Conservation (phyloP, 2,329 filamentous ascomycete genomes). For the Chaetomiaceae sp. region DNA sequence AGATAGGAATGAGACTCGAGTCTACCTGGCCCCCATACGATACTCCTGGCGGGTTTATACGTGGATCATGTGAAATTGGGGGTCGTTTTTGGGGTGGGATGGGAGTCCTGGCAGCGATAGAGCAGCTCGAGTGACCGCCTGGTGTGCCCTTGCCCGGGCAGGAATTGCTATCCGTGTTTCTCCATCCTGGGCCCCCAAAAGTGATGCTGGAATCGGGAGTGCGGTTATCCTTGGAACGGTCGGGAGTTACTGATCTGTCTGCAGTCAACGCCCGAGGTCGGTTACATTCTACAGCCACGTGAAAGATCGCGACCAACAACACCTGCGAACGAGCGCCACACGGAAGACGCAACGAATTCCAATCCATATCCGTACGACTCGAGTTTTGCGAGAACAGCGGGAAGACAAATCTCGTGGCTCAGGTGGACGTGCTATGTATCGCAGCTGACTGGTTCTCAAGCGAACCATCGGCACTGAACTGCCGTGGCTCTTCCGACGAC, state of each 20-base stretch:
- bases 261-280: too few relatives aligned
- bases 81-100: conserved; percentile 6
- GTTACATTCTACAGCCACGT: too few relatives aligned
- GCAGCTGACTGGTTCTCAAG: too few relatives aligned
- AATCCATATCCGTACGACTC: too few relatives aligned
- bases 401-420: too few relatives aligned
- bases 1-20: conserved; percentile 28
- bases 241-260: background rate
- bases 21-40: conserved; percentile 21
- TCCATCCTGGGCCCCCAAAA: conserved; percentile 1
- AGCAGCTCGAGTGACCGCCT: conserved; percentile 19
- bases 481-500: too few relatives aligned
- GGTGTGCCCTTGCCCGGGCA: conserved; percentile 11
- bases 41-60: conserved; percentile 16
- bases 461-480: too few relatives aligned
- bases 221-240: background rate
- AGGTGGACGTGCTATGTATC: too few relatives aligned
- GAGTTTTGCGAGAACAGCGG: too few relatives aligned
- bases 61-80: conserved; percentile 20
- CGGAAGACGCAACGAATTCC: too few relatives aligned
- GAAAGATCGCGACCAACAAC: too few relatives aligned
- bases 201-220: background rate
- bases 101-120: conserved; percentile 17
- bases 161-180: conserved; percentile 20
- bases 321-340: too few relatives aligned